These are phyloP conservation scores for Sonneratia caseolaris DNA, from an alignment of 345 rosid species.

Conservation along the genomic window DNA sequence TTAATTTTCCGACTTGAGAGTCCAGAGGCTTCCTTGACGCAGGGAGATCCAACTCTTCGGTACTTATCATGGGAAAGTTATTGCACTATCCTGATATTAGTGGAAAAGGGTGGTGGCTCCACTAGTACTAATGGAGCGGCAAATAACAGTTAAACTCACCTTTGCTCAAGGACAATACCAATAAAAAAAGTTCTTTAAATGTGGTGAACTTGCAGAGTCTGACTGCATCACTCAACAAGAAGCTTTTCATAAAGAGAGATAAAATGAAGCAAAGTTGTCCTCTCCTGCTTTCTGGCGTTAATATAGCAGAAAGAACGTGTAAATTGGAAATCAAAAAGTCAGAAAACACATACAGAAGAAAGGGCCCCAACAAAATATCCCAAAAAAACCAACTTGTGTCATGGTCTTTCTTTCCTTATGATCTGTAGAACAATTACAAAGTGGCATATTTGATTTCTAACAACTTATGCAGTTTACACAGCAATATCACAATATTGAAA, in stretches of 20 bases:
- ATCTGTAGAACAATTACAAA: background rate
- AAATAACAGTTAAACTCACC: slow-evolving; percentile 12
- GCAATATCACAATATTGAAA: background rate
- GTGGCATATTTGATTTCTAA: background rate
- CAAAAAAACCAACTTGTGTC: background rate
- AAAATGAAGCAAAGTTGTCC: background rate
- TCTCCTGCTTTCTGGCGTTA: background rate
- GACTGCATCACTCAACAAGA: slow-evolving; percentile 6
- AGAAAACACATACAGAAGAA: background rate
- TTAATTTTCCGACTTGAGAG: background rate
- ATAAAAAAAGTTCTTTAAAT: slow-evolving; percentile 1
- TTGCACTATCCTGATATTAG: slow-evolving; percentile 10
- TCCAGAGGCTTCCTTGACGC: background rate
- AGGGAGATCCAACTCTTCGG: background rate
- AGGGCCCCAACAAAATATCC: background rate
- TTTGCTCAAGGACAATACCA: background rate
- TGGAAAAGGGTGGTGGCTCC: slow-evolving; percentile 8
- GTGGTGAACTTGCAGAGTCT: slow-evolving; percentile 11
- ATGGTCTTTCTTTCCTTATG: background rate
- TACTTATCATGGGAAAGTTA: slow-evolving; percentile 8
- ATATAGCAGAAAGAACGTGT: background rate
- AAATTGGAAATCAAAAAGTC: background rate
- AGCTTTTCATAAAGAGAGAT: background rate
- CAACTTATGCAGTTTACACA: background rate
- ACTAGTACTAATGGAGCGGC: slow-evolving; percentile 23